Evolutionary conservation across 2,329 filamentous ascomycete species (phyloP), one percentile per base, ranked within the genome.

Genomic region (Cladobotryum mycophilum): DNA sequence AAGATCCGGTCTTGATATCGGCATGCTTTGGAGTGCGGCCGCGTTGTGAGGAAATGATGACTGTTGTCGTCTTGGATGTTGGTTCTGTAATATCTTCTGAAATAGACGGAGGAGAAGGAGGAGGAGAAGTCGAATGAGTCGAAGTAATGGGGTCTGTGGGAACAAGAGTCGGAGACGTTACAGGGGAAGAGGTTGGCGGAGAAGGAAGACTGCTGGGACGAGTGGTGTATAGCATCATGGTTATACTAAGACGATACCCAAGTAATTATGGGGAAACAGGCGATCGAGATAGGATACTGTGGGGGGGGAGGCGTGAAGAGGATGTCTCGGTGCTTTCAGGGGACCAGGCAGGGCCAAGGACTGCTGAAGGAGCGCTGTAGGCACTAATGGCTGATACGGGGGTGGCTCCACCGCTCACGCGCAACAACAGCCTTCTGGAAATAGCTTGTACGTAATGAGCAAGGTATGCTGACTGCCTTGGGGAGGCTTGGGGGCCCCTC

Each of bases 21-120:
- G 62, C 63, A 65, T 65, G 60, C 57, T 65, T 64, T 48, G 61
- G 54, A 14, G 37, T 25, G 54, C 58, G 25, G 25, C 25, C 25
- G 25, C 25, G 58, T 54, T 55, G 59, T 52, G 52, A 41, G 18
- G 56, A 51, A 44, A 53, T 51, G 43, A 36, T 53, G 45, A 46
- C 43, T 44, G 25, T 34, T 17, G 22, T 34, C 18, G 48, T 20
- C 20, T 47, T 46, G 25, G 22, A 41, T 41, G 45, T 41, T 15
- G 41, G 25, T 3, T 37, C 13, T 12, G 48, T 40, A n/a, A 47
- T 44, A 20, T 45, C 12, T 12, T 14, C 13, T n/a, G 30, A 34
- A 45, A 17, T 7, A 14, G 42, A 45, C 20, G 42, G 20, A 18
- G 42, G 25, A 18, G 42, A 13, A 18, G 20, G 20, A 20, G 3